Evolutionary conservation across 139 green algal species (phyloP).

Genomic region (Picochlorum sp.): DNA sequence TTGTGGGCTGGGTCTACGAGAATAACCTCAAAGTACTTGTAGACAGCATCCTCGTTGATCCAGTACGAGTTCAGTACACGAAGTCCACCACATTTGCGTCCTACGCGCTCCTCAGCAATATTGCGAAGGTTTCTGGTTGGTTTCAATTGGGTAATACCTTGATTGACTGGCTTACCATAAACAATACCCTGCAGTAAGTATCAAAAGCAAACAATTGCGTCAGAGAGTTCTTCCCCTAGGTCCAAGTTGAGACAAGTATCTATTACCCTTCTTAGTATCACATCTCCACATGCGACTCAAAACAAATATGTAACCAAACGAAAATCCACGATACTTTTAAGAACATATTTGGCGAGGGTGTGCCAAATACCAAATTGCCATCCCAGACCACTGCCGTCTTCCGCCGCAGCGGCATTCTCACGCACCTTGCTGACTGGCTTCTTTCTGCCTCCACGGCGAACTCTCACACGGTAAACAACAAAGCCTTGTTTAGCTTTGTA

Average conservation of each 20-base stretch:
- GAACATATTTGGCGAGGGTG: too few species aligned
- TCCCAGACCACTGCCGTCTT: background rate
- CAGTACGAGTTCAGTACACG: slow-evolving; percentile 99
- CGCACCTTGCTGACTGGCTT: slow-evolving; percentile 85
- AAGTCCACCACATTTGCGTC: slow-evolving; percentile 83
- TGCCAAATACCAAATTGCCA: too few species aligned
- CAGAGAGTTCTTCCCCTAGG: background rate
- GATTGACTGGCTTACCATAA: slow-evolving; percentile 95
- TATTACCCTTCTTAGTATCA: too few species aligned
- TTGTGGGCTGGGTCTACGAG: slow-evolving; percentile 92
- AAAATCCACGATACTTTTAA: too few species aligned
- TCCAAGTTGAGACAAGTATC: too few species aligned
- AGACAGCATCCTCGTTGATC: slow-evolving; percentile 98
- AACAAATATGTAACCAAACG: background rate
- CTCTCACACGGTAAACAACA: slow-evolving; percentile 91
- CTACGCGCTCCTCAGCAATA: slow-evolving; percentile 93
- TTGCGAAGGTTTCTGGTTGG: slow-evolving; percentile 80
- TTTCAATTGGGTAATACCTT: slow-evolving; percentile 97
- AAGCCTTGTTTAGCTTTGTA: slow-evolving; percentile 98
- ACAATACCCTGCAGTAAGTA: slow-evolving; percentile 71
- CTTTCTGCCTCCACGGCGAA: slow-evolving; percentile 94
- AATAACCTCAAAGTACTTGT: slow-evolving; percentile 99
- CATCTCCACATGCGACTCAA: background rate
- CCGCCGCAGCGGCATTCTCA: background rate
- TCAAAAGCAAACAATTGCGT: too few species aligned